phyloP scores from a whole-genome alignment of 2,329 filamentous ascomycete genomes.

The Epichloe amarillans region DNA sequence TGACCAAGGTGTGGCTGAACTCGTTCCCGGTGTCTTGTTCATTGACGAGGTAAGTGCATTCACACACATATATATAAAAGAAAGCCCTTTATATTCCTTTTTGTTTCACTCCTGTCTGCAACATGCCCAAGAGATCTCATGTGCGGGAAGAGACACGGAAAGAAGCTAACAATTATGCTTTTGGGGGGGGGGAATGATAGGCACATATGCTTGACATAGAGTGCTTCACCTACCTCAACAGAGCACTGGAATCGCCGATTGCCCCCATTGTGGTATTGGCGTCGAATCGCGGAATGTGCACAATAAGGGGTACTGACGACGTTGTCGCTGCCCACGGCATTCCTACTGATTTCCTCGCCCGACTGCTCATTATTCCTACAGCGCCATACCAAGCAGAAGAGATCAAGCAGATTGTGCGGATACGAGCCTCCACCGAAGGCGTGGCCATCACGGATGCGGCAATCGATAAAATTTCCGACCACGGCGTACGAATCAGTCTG shows the following conservation, averaged over 20 bases:
- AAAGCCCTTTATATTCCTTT: background rate
- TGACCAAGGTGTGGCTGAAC: conserved; percentile 91
- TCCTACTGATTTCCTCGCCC: conserved; percentile 82
- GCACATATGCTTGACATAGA: conserved; percentile 99
- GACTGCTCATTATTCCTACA: conserved; percentile 91
- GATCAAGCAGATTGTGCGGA: conserved; percentile 81
- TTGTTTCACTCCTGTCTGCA: background rate
- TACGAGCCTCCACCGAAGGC: conserved; percentile 70
- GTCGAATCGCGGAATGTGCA: conserved; percentile 88
- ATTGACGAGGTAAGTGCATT: conserved; percentile 73
- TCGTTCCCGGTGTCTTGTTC: conserved; percentile 96
- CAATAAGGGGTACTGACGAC: conserved; percentile 76
- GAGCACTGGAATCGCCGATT: conserved; percentile 88
- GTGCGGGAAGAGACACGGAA: background rate
- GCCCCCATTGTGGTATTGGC: conserved; percentile 95
- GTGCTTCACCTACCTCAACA: conserved; percentile 97
- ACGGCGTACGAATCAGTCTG: conserved; percentile 80
- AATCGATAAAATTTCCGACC: conserved; percentile 72
- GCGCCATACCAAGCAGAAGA: conserved; percentile 78
- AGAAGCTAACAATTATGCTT: conserved; percentile 2
- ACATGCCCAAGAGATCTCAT: background rate
- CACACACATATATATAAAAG: background rate
- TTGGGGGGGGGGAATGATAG: conserved; percentile 28
- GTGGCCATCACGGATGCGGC: conserved; percentile 70
- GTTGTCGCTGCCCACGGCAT: conserved; percentile 84